Base-by-base conservation (phyloP, 257 asterid species). In the Solanum paucissectum region DNA sequence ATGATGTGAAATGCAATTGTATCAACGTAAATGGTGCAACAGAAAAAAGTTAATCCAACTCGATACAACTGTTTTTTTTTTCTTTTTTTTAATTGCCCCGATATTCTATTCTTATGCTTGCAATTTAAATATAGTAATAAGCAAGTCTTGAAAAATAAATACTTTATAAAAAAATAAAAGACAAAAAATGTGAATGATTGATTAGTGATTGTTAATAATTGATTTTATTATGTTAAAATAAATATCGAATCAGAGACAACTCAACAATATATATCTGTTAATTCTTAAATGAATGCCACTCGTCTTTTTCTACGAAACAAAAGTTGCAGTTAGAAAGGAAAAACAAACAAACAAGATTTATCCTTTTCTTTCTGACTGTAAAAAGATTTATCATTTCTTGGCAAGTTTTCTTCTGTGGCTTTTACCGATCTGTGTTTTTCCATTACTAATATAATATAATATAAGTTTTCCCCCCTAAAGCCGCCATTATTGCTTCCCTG, bases 401-500 rank as follows among this genome's bases (percentile, higher is more conserved):
- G 62, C 84, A 42, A 77, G 62, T 77, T 75, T 23, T n/a, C n/a
- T 12, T 69, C 38, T 69, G 75, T 6, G 38, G n/a, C 21, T 71
- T 71, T 9, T 9, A 9, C 18, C 42, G 40, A 46, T 81, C 68
- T 49, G n/a, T 40, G 23, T 4, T 49, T 82, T 82, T 49, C 3
- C 37, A 16, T 27, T 79, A n/a, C 0, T 36, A 81, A 9, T 36
- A 44, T 73, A 79, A 44, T 82, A 49, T 49, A 32, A 49, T 49
- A 49, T 49, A 82, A n/a, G 34, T 32, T 52, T 49, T 3, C 7
- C 60, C 60, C 66, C 44, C 20, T 46, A 13, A 49, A 49, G 86
- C 86, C 71, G 86, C 86, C 86, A 82, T 82, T 82, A 82, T 82
- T 82, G 86, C 12, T 49, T 32, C 71, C 68, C 44, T 82, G 68